These are phyloP conservation scores for Amaranthus hypochondriacus DNA, from an alignment of 148 eudicot species.

Conservation along the genomic window DNA sequence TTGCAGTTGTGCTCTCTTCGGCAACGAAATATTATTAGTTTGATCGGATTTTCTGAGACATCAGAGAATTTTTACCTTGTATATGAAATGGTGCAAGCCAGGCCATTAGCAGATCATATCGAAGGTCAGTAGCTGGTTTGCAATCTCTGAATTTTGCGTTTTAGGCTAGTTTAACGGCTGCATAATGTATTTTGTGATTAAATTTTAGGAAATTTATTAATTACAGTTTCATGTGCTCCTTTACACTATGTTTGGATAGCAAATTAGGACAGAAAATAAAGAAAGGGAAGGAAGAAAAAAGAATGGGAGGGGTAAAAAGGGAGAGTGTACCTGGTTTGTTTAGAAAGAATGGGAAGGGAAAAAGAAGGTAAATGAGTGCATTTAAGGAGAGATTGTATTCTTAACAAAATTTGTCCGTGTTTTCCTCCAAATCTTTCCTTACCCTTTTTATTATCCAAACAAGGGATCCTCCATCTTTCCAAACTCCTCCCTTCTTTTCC, in stretches of 20 bases:
- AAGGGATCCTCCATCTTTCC: no score
- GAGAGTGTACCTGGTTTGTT: no score
- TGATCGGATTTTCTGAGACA: conserved; percentile 32
- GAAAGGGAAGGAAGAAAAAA: no score
- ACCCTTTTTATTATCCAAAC: no score
- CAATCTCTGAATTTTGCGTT: not conserved
- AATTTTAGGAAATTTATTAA: not conserved
- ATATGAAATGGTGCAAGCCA: conserved; percentile 30
- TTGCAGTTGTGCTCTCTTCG: conserved; percentile 21
- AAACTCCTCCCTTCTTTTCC: no score
- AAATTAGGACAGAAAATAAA: no score
- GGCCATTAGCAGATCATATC: conserved; percentile 26
- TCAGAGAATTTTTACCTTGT: conserved; percentile 34
- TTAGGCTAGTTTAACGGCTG: not conserved
- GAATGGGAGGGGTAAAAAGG: no score
- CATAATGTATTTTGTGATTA: not conserved
- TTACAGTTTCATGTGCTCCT: not conserved
- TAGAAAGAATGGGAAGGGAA: no score
- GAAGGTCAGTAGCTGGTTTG: conserved; percentile 24
- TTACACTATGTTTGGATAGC: not conserved
- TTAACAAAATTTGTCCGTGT: no score
- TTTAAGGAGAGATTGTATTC: no score
- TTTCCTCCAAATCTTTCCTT: no score
- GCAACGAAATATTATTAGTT: conserved; percentile 25
- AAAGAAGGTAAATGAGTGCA: no score